Evolutionary conservation across 257 asterid species (phyloP).

Genomic region (Solanum ossicruentum): DNA sequence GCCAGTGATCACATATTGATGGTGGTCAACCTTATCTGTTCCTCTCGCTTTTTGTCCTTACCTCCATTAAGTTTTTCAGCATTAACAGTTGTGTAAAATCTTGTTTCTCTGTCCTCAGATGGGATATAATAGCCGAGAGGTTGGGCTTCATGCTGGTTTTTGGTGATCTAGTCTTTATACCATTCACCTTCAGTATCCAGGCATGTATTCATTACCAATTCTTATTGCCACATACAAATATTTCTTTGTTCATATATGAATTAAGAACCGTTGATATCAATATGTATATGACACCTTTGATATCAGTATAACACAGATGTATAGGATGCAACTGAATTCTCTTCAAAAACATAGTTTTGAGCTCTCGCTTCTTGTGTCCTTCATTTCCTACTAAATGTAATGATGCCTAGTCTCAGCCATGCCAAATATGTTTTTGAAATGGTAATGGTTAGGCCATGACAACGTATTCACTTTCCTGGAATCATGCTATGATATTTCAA

Average conservation of each 20-base stretch:
- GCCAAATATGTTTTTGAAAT: not conserved
- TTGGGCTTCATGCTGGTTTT: constrained; percentile 98
- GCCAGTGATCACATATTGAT: not conserved
- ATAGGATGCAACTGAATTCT: not conserved
- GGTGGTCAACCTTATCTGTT: not conserved
- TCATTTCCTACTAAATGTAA: not conserved
- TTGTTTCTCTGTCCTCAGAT: constrained; percentile 27
- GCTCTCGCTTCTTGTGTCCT: not conserved
- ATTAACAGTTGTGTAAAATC: not conserved
- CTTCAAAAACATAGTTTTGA: not conserved
- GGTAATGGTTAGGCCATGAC: not conserved
- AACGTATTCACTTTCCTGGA: not conserved
- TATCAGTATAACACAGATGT: not conserved
- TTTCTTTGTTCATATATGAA: not conserved
- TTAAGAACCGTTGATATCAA: not conserved
- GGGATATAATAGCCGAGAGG: constrained; percentile 99
- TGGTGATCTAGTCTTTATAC: constrained; percentile 96
- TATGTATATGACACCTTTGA: not conserved
- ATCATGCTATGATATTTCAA: not conserved
- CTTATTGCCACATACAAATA: not conserved
- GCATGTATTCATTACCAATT: constrained; percentile 17
- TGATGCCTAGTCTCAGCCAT: not conserved
- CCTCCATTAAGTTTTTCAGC: not conserved
- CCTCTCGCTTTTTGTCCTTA: not conserved
- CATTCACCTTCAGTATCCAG: constrained; percentile 97